A percentile compares a stretch with the other conserved stretches of the same genome.
These are phyloP conservation scores for Speleostelium caveatum DNA, from an alignment of 78 protist genomes.

Conservation along the genomic window DNA sequence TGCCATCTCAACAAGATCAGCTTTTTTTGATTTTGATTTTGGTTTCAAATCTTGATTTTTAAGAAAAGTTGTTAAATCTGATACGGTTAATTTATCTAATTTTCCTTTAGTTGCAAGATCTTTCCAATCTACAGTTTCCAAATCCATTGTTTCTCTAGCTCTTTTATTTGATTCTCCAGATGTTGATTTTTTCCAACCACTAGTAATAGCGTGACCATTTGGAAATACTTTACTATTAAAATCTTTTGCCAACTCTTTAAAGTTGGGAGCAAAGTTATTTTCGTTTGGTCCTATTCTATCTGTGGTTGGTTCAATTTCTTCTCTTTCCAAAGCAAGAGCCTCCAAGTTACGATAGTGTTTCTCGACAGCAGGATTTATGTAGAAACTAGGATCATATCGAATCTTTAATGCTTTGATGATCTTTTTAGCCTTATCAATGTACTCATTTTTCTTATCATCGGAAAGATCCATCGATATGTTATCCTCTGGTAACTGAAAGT, in stretches of 20 bases:
- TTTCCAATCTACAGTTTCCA: constrained; percentile 37
- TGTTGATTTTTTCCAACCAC: not conserved
- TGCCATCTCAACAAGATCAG: constrained; percentile 20
- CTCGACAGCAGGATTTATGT: constrained; percentile 51
- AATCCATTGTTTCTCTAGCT: constrained; percentile 27
- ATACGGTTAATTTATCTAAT: constrained; percentile 46
- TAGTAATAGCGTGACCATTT: constrained; percentile 19
- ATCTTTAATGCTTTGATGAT: constrained; percentile 63
- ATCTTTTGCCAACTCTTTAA: constrained; percentile 16
- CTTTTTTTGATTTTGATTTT: constrained; percentile 58
- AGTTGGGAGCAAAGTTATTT: not conserved
- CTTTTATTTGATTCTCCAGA: constrained; percentile 13
- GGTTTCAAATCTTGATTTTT: constrained; percentile 23
- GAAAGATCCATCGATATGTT: too few relatives aligned
- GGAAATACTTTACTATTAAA: constrained; percentile 35
- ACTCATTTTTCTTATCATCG: not conserved
- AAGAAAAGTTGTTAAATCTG: constrained; percentile 20
- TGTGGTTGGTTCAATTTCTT: constrained; percentile 30
- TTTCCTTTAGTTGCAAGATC: constrained; percentile 24
- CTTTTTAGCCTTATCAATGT: constrained; percentile 55
- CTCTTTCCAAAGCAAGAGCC: constrained; percentile 85
- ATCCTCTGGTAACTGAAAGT: not conserved
- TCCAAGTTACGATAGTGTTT: constrained; percentile 75
- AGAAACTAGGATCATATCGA: constrained; percentile 58
- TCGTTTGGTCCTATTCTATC: constrained; percentile 67